Base-by-base conservation (phyloP, 2,329 filamentous ascomycete genomes). In the Macrophomina tecta region DNA sequence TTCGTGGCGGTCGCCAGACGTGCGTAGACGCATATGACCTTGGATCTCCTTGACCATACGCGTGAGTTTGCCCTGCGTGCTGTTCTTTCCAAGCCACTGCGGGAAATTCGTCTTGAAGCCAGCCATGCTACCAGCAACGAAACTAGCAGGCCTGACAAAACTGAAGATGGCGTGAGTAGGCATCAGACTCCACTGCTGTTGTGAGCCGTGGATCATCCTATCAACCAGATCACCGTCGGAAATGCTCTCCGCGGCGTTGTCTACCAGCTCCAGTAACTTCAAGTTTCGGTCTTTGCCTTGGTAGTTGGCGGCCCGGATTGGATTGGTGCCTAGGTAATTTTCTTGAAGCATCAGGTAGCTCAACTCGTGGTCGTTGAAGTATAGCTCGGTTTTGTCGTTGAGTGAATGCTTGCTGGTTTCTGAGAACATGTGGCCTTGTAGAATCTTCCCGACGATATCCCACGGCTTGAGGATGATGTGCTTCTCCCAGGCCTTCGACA, bases 321-420 rank as follows among this genome's bases (percentile, higher is more conserved):
- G 95, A 68, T 89, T 92, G 1, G 93, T 93, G 69, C 89, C 90
- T 12, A 99, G 85, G 73, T 99, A 99, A 76, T 99, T 99, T 78
- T 99, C 96, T 77, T 99, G 95, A 55, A 99, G 89, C 95, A 99
- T 98, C 64, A 99, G 84, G 75, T 90, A 95, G 74, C 93, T 97
- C 81, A 98, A 97, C 73, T 99, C 95, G 75, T 99, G 95, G 73
- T 99, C 95, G 78, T 99, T 98, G 84, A 99, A 99, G 79, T 99
- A 99, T 1, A 99, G 87, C 80, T 99, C 94, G 69, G 96, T 95
- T 84, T 99, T 99, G 78, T 99, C 94, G 76, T 98, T 98, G 42
- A 99, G 82, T 0, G 93, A 97, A 3, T 92, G 84, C 71, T 92
- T 96, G 80, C 93, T 96, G 60, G 89, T 88, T 4, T 89, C 86